Base-by-base conservation (phyloP, 2,329 filamentous ascomycete genomes). In the Penicillium freii region DNA sequence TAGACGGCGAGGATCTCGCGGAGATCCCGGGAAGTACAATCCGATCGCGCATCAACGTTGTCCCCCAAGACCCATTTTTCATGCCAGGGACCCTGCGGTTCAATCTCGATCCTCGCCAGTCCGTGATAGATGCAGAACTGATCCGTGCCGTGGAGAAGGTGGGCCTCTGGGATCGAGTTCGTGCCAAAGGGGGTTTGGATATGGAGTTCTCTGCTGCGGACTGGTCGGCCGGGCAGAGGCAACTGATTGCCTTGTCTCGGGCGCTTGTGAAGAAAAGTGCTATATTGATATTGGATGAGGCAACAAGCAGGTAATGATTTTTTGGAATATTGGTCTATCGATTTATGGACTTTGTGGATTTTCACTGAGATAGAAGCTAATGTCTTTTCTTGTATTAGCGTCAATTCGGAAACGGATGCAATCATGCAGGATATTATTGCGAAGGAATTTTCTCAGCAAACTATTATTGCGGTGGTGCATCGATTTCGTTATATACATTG, bases 141-240 rank as follows among this genome's bases (percentile, higher is more conserved):
- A 7, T 36, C 31, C 29, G 17, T 19, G 50, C 50, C 5, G 3
- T 52, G 1, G 38, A 45, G 23, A 44, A 34, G 19, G 39, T 52
- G 15, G 29, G 50, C 29, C 40, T 52, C 6, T 44, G 40, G 50
- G 39, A 52, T n/a, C 40, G 4, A 17, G 19, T 34, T 27, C 21
- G 4, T 2, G 15, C 21, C 21, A 27, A 34, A 36, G 8, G 40
- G 9, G 25, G 50, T 2, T 34, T 36, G 40, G 40, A 45, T 19
- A 44, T 45, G 39, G 25, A 36, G 17, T 49, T 49, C 23, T 49
- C 47, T 39, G 4, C 17, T 13, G 23, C 9, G 21, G 31, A 34
- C 19, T 52, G 39, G 50, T 52, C 50, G 31, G 29, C 27, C 9
- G 50, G 50, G 3, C 50, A 52, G 50, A 44, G 31, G 39, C 40